A percentile compares a stretch with the other conserved stretches of the same genome.
Conservation (phyloP, 2,329 filamentous ascomycete genomes). For the Pseudopithomyces maydicus region DNA sequence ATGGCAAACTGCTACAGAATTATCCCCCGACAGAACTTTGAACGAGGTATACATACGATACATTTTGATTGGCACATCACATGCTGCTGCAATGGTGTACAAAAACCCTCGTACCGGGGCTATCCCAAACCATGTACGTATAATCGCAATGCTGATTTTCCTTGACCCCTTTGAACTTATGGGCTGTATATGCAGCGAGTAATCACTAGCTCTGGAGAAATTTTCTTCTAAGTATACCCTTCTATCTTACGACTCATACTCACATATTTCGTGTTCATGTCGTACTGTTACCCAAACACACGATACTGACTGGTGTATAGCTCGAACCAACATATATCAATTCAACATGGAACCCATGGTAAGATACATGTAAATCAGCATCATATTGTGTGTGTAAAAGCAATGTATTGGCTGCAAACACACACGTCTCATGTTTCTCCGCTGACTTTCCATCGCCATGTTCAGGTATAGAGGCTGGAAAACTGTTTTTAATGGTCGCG, state of each 20-base stretch:
- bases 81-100: constrained; percentile 1
- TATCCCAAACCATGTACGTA: not conserved
- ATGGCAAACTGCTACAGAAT: not conserved
- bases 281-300: not conserved
- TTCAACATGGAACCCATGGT: not conserved
- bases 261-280: not conserved
- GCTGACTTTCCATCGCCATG: too few species aligned
- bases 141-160: not conserved
- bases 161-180: not conserved
- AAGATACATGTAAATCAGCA: too few species aligned
- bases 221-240: not conserved
- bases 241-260: not conserved
- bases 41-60: constrained; percentile 6
- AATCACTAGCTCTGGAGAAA: not conserved
- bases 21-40: constrained; percentile 1
- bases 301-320: not conserved
- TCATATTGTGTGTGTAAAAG: too few species aligned
- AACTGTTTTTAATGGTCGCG: constrained; percentile 4
- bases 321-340: constrained; percentile 1
- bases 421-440: too few species aligned
- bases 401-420: too few species aligned
- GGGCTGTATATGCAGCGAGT: not conserved
- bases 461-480: constrained; percentile 1
- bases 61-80: constrained; percentile 2
- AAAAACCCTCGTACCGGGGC: not conserved